Base-by-base conservation (phyloP, 78 protist species). In the Dictyostelium brefeldianum region DNA sequence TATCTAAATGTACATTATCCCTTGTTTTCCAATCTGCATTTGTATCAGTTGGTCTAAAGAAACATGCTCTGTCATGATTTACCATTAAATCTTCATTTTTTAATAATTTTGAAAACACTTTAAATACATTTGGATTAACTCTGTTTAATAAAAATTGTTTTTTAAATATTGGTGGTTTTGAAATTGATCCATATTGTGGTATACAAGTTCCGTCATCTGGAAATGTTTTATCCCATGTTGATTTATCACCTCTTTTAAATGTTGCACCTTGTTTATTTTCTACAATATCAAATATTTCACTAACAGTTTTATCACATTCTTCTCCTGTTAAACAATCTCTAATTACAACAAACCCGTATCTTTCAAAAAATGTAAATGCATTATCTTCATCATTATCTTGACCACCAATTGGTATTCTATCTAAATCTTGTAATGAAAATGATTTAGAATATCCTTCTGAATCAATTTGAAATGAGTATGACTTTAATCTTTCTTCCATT, bases 31-130 rank as follows among this genome's bases (percentile, higher is more conserved):
- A 89, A 41, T 71, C 48, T 53, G 12, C 7, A 36, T 74, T 89
- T 5, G 27, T 78, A 15, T 25, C 8, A 5, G 84, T 78, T 5
- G 94, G 94, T 65, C 94, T 69, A 31, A 89, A 89, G 78, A 89
- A 89, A 62, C 94, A 89, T 22, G 81, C 73, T n/a, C 94, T 64
- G 29, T 89, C 94, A 62, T 77, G 64, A 29, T 89, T 89, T 4
- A 48, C 59, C 74, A 89, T 43, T 5, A 89, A 65, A 27, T 80
- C 90, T 31, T 74, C n/a, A 48, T 74, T 70, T 10, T 54, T 31
- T 3, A 89, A 50, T 41, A 89, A 20, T 12, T 71, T 74, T 1
- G 93, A 36, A 67, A 78, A 89, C 25, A 71, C 78, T 62, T 50
- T 50, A 36, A 8, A 69, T 5, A 89, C 81, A 22, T 64, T 54